These are phyloP conservation scores for Penicillium cinerascens DNA, from an alignment of 495 filamentous ascomycete species.

Conservation along the genomic window DNA sequence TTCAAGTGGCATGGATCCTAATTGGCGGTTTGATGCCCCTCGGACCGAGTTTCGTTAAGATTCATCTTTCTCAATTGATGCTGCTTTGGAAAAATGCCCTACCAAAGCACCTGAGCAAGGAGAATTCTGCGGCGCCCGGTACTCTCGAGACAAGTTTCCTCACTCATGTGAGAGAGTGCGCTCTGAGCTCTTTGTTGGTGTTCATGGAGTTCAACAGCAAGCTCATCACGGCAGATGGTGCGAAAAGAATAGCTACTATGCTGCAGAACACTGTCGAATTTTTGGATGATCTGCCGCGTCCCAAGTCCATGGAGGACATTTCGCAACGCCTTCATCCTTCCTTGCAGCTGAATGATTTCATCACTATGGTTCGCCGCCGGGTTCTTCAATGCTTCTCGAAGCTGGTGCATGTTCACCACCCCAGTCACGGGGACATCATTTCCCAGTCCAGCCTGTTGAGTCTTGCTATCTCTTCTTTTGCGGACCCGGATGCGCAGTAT, in stretches of 20 bases:
- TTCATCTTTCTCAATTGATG: slow-evolving; percentile 90
- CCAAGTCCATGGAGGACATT: slow-evolving; percentile 86
- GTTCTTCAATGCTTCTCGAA: slow-evolving; percentile 94
- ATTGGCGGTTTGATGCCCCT: slow-evolving; percentile 96
- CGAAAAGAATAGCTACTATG: slow-evolving; percentile 88
- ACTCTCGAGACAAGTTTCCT: slow-evolving; percentile 88
- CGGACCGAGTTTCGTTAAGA: slow-evolving; percentile 98
- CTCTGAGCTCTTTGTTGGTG: slow-evolving; percentile 81
- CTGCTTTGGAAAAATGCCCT: slow-evolving; percentile 98
- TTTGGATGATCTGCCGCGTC: slow-evolving; percentile 72
- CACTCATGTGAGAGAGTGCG: slow-evolving; percentile 92
- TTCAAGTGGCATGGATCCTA: slow-evolving; percentile 96
- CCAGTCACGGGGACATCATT: slow-evolving; percentile 75
- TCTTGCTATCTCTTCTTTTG: slow-evolving; percentile 86
- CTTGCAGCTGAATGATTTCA: slow-evolving; percentile 85
- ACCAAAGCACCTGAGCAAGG: slow-evolving; percentile 87
- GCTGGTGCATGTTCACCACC: slow-evolving; percentile 79
- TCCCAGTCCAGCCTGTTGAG: slow-evolving; percentile 91
- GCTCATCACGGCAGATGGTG: slow-evolving; percentile 88
- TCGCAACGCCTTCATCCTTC: slow-evolving; percentile 80
- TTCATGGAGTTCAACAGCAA: slow-evolving; percentile 94
- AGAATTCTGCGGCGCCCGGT: slow-evolving; percentile 77
- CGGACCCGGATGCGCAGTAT: slow-evolving; percentile 83
- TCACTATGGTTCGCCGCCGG: slow-evolving; percentile 87
- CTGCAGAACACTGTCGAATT: slow-evolving; percentile 94